phyloP scores from a whole-genome alignment of 2,329 filamentous ascomycete genomes.

The Ceratocystis diversiconidia region DNA sequence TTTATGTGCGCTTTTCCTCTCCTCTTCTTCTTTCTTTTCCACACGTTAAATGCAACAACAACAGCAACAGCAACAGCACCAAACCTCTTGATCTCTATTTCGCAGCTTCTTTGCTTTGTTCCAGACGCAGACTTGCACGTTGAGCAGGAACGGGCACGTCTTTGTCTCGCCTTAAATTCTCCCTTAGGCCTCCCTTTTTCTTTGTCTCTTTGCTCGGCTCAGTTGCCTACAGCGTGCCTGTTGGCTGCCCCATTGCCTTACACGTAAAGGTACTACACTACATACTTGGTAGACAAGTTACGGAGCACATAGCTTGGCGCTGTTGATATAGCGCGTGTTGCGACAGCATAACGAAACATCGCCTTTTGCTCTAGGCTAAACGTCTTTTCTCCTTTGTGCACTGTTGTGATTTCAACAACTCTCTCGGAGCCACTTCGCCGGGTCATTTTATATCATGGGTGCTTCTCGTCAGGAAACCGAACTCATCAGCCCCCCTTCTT shows the following conservation, averaged over 20 bases:
- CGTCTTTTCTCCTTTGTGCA: not conserved
- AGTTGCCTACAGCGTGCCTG: not conserved
- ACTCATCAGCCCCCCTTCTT: conserved; percentile 3
- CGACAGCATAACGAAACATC: not conserved
- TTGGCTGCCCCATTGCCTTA: not conserved
- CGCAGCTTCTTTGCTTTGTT: not conserved
- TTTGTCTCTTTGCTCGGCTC: not conserved
- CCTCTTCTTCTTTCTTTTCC: not conserved
- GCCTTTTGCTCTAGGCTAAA: too few relatives aligned
- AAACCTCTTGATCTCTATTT: not conserved
- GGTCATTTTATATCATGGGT: not conserved
- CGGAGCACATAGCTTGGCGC: not conserved
- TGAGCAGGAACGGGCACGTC: not conserved
- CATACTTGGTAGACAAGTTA: not conserved
- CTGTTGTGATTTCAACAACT: not conserved
- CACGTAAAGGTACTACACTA: not conserved
- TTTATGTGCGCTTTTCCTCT: not conserved
- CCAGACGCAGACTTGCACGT: not conserved
- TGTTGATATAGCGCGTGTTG: not conserved
- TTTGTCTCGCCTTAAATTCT: not conserved
- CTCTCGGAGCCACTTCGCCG: not conserved
- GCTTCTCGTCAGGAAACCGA: conserved; percentile 5
- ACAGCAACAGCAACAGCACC: too few relatives aligned
- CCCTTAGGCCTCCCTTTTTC: not conserved
- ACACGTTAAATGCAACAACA: not conserved